Evolutionary conservation across 306 rosid species (phyloP), one percentile per base, ranked within the genome.

Genomic region (Nissolia schottii): DNA sequence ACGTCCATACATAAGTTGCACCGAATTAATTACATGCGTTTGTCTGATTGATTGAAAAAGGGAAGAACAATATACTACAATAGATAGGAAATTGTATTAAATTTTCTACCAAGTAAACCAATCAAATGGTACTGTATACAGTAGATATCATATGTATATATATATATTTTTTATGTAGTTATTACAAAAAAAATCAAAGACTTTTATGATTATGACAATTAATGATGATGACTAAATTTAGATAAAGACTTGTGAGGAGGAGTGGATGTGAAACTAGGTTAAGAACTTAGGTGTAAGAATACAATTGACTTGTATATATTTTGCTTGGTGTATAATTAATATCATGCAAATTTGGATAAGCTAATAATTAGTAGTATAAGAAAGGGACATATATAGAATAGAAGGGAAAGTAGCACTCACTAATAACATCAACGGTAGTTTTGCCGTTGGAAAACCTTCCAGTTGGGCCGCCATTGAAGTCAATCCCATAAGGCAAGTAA

Each of bases 371-470:
- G n/a, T n/a, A n/a, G n/a, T n/a, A n/a, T 54, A 23, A 38, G 41
- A 25, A 41, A 70, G 65, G n/a, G 38, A 73, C 3, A 9, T n/a
- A n/a, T n/a, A n/a, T 11, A 51, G 65, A 23, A 46, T n/a, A 4
- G 9, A 69, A n/a, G n/a, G n/a, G n/a, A n/a, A n/a, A n/a, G n/a
- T n/a, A n/a, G n/a, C n/a, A 64, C 89, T 88, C 32, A 94, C 96
- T 95, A 24, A 94, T 16, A 2, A 89, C 89, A 74, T 94, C 99
- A 7, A 81, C 93, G 0, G 77, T 65, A 7, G 96, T 89, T 85
- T 91, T 94, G 23, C 99, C 97, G 73, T 94, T 94, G 51, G 90
- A 91, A 48, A 94, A 94, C 60, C 99, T 85, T 62, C 99, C 97
- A 6, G 95, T 83, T 7, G 98, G 90, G 9, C 97, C 98, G 3